Evolutionary conservation across 2,329 filamentous ascomycete genomes (phyloP).

Genomic region (Talaromyces pinophilus): DNA sequence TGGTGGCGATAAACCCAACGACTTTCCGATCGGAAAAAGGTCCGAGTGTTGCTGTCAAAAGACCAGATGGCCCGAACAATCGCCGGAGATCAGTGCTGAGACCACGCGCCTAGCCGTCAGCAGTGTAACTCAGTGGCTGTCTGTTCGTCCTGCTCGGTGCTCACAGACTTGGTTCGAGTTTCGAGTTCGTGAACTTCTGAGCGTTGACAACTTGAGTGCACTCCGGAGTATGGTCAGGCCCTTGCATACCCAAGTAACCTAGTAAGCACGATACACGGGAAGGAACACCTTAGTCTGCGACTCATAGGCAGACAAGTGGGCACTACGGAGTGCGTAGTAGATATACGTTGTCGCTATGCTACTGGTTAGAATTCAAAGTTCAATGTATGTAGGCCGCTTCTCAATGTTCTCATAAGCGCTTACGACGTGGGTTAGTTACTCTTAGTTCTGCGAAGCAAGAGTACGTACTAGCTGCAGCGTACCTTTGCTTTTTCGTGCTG

Average conservation of each 20-base stretch:
- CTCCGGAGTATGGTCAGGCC: background rate
- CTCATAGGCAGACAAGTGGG: background rate
- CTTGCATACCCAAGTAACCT: conserved; percentile 11
- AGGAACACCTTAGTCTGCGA: background rate
- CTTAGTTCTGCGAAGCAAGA: background rate
- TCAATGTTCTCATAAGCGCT: background rate
- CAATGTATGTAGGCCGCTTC: background rate
- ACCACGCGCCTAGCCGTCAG: no score
- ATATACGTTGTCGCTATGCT: conserved; percentile 11
- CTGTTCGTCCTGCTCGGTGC: background rate
- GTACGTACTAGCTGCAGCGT: background rate
- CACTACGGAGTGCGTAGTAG: background rate
- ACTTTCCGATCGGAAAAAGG: background rate
- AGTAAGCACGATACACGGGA: conserved; percentile 6
- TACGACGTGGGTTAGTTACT: background rate
- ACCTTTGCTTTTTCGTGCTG: background rate
- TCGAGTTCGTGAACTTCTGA: background rate
- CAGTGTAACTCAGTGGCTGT: background rate
- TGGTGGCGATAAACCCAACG: conserved; percentile 2
- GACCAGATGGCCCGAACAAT: background rate
- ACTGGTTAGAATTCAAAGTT: background rate
- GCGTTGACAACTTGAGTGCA: background rate
- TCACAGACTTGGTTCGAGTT: background rate
- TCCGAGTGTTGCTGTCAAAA: background rate
- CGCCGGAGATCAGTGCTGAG: background rate